Evolutionary conservation across 768 basidiomycete species (phyloP), one percentile per base, ranked within the genome.

Genomic region (Serendipita vermifera): DNA sequence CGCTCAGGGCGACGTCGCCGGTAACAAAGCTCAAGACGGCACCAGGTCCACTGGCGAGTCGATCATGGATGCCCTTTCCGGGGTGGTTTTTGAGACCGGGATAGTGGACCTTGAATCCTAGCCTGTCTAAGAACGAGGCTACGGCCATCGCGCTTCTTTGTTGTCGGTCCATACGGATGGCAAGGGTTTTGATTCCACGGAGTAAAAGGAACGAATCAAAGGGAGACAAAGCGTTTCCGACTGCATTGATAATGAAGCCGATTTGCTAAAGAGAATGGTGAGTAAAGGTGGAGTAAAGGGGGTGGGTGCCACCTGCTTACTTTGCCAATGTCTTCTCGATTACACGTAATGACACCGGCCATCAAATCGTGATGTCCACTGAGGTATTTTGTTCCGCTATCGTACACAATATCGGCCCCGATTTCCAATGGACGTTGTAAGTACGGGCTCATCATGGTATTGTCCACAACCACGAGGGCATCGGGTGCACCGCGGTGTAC

Each of bases 381-480:
- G 41, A 99, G 76, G 69, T 98, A 98, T 67, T 99, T 99, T 22
- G 96, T 98, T 7, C 83, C 96, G 58, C 90, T 93, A 69, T 99
- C 96, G 64, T 99, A 99, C 6, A 97, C 93, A 56, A 99, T 81
- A 66, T 99, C 96, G 46, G 89, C 89, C 14, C 94, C 96, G 54
- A 96, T 85, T 64, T 98, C 91, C 33, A 98, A 78, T 9, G 96
- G 96, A 57, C 93, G 74, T 66, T 94, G 92, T 5, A 98, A 75
- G 70, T 97, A 98, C 14, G 96, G 94, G 65, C 92, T 96, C 94
- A 98, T 97, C 96, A 98, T 98, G 59, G 96, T 98, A 67, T 99
- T 98, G 68, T 98, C 96, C 20, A 91, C 90, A 33, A 93, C 86
- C 55, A 93, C 72, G 62, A 91, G 63, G 1, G 90, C 91, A 64